Base-by-base conservation (phyloP, 23 red algal genomes). In the Cyanidium caldarium region DNA sequence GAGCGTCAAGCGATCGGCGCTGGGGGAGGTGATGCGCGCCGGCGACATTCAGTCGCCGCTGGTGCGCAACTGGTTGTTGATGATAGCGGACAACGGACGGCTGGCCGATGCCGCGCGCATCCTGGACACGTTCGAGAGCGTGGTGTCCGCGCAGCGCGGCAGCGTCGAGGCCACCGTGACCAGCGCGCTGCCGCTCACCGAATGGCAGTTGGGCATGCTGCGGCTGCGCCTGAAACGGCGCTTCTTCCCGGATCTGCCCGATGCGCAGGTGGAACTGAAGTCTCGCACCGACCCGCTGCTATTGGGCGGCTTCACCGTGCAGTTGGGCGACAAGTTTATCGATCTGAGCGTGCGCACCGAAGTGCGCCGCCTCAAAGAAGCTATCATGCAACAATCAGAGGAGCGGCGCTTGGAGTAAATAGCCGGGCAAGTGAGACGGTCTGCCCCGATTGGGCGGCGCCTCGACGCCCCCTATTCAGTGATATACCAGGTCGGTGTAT, bases 321-420 rank as follows among this genome's bases (percentile, higher is more conserved):
- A 86, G 69, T 46, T 94, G 28, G 89, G 79, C 37, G 89, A 94
- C 77, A 75, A 76, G 26, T 94, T 94, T 65, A 81, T 94, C 41
- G 89, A 94, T 42, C 39, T 94, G 36, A 80, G 73, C 34, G 72
- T 79, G 38, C 67, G 65, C n/a, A 80, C 81, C 35, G 87, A 94
- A 72, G 70, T 94, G 41, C 67, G 80, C 21, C 51, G 51, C 31
- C 10, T 61, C 51, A 16, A 28, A 12, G 51, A 61, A 10, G 51
- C 19, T 16, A 16, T 61, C 23, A 25, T 28, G 5, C 51, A 61
- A 28, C 51, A 61, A 25, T n/a, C n/a, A n/a, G n/a, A n/a, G n/a
- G n/a, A n/a, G n/a, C n/a, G n/a, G n/a, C n/a, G n/a, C n/a, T n/a
- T n/a, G n/a, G n/a, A n/a, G n/a, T n/a, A n/a, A n/a, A n/a, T n/a